Percentiles rank a stretch among this genome's conserved stretches.
These are phyloP conservation scores for Acacia acuminata DNA, from an alignment of 306 rosid genomes.

Conservation along the genomic window DNA sequence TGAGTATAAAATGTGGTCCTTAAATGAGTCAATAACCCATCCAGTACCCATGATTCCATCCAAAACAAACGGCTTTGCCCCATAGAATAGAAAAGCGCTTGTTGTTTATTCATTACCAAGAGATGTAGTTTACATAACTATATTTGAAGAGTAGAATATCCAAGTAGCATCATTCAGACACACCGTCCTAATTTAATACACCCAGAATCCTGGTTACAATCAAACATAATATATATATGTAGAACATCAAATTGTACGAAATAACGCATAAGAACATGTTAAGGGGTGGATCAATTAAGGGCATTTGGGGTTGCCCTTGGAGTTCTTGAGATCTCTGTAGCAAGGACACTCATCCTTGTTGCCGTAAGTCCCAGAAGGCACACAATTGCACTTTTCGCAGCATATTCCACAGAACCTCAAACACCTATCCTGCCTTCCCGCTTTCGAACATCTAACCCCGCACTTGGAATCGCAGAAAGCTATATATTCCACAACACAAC, in stretches of 20 bases:
- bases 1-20: too few species aligned
- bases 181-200: background rate
- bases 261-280: background rate
- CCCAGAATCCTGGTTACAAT: background rate
- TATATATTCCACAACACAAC: slow-evolving; percentile 13
- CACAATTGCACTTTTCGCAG: slow-evolving; percentile 75
- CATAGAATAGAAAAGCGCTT: background rate
- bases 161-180: background rate
- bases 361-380: slow-evolving; percentile 90
- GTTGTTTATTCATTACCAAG: background rate
- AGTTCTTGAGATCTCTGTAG: slow-evolving; percentile 72
- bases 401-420: slow-evolving; percentile 81
- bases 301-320: slow-evolving; percentile 77
- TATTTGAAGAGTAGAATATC: background rate
- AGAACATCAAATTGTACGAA: background rate
- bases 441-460: slow-evolving; percentile 58
- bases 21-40: background rate
- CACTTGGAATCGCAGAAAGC: slow-evolving; percentile 66
- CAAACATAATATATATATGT: too few species aligned
- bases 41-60: background rate
- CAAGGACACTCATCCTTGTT: slow-evolving; percentile 94
- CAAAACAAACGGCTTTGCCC: background rate
- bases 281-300: slow-evolving; percentile 43
- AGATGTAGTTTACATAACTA: background rate
- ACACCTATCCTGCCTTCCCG: slow-evolving; percentile 68